Evolutionary conservation across 495 filamentous ascomycete species (phyloP), one percentile per base, ranked within the genome.

Genomic region (Clavariopsis aquatica): DNA sequence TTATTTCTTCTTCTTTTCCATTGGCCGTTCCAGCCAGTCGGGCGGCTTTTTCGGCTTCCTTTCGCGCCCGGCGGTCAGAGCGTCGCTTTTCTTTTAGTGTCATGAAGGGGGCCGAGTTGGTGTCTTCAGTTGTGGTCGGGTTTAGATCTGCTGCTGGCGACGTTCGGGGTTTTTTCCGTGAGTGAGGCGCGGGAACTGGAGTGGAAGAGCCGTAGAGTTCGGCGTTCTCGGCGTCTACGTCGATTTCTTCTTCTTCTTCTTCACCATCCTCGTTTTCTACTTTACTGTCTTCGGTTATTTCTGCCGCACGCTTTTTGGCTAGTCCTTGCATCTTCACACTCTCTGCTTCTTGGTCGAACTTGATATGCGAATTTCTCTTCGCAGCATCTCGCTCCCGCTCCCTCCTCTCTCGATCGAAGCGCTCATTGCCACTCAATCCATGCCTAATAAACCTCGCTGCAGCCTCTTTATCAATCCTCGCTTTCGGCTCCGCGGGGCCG

Each of bases 361-460:
- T 72, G 2, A 57, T 43, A 26, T 68, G 52, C 38, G 31, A 31
- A 22, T 27, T 29, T 29, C 31, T 17, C 49, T 54, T 36, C 22
- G 22, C 28, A 51, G 78, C 76, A 62, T 80, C 23, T 75, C 79
- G 28, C 75, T 72, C 38, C n/a, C 38, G n/a, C 53, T 64, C 65
- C 47, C 29, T 52, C 15, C 65, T 22, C 54, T 68, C 59, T 22
- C 8, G 9, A 22, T 75, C 72, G 29, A 54, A 79, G 79, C 68
- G 77, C 89, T 88, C 82, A 66, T 90, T 89, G 28, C 86, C 87
- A 59, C 84, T 89, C 69, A 98, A 77, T 62, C 87, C 90, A 63
- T 89, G 81, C 70, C 85, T 88, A 62, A 98, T 85, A 64, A 98
- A 90, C 58, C 94, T 82, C 24, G 80, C 81, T 27, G 90, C 92